phyloP scores from a whole-genome alignment of 148 eudicot species.

The Persicaria maculosa region DNA sequence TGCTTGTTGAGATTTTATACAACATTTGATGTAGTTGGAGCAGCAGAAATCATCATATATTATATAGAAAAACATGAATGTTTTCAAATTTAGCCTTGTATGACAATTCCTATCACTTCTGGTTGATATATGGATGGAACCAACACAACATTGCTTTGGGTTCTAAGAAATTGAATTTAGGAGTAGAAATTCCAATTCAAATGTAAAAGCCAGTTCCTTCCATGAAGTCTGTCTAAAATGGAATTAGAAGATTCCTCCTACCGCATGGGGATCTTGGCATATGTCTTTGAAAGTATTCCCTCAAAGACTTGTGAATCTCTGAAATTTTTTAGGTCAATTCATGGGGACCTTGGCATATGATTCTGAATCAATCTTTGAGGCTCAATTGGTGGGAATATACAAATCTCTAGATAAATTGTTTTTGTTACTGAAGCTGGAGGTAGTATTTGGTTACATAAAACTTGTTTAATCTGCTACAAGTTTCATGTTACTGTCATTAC shows the following conservation, averaged over 20 bases:
- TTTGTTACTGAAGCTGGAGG: background rate
- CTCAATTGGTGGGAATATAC: background rate
- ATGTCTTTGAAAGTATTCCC: background rate
- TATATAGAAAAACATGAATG: background rate
- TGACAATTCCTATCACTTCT: background rate
- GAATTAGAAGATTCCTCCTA: background rate
- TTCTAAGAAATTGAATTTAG: background rate
- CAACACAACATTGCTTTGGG: background rate
- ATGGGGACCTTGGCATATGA: background rate
- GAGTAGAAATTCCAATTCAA: background rate
- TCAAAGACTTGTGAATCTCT: background rate
- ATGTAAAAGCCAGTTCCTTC: constrained; percentile 10
- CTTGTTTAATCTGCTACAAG: background rate
- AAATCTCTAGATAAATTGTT: background rate
- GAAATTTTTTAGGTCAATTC: background rate
- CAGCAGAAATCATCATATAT: background rate
- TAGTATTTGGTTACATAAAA: background rate
- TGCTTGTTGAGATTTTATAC: background rate
- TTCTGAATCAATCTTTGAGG: background rate
- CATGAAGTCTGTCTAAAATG: background rate
- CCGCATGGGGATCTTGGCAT: no score
- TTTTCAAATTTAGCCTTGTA: background rate
- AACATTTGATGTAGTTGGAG: background rate
- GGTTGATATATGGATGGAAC: background rate
- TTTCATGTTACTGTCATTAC: background rate